Evolutionary conservation across 306 rosid genomes (phyloP), one percentile per base, ranked within the genome.

Genomic region (Pterocarpus santalinus): DNA sequence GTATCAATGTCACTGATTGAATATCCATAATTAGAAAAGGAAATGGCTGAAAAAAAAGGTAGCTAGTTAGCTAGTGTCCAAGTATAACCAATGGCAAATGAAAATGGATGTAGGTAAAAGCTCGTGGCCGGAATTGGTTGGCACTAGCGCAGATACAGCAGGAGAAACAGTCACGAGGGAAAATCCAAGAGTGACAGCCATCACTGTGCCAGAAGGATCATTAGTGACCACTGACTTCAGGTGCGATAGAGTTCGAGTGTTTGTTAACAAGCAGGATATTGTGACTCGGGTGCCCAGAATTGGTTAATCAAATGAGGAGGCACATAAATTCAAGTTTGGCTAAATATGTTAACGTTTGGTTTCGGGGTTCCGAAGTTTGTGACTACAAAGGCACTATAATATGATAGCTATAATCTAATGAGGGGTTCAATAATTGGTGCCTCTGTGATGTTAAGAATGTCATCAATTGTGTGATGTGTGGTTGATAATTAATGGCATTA

Each of bases 51-150:
- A 22, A 22, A 22, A 22, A 22, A 22, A 22, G 28, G 28, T 22
- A 22, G 28, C 28, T 22, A 22, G 28, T 22, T 22, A 22, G 28
- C 28, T 22, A 22, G 28, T 22, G 28, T 22, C 7, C 17, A 5
- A 56, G 33, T 56, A 11, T 56, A 56, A 41, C 17, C 12, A 17
- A 9, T 35, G 35, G 30, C 5, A 52, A 52, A 67, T 67, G 75
- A 16, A 56, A 39, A 5, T 79, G 43, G 22, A 14, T 56, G 65
- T 12, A 87, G 91, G 92, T 30, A 91, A 91, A 76, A 71, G 52
- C 28, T 77, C 94, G 14, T 90, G 97, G 94, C 83, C 86, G 0
- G 92, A 90, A 80, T 80, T 90, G 72, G 75, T 91, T 4, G 92
- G 94, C 11, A 69, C 47, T 30, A 12, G 81, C 4, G 91, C 88